Conservation (phyloP, 768 basidiomycete genomes). For the Termitomyces sp. region DNA sequence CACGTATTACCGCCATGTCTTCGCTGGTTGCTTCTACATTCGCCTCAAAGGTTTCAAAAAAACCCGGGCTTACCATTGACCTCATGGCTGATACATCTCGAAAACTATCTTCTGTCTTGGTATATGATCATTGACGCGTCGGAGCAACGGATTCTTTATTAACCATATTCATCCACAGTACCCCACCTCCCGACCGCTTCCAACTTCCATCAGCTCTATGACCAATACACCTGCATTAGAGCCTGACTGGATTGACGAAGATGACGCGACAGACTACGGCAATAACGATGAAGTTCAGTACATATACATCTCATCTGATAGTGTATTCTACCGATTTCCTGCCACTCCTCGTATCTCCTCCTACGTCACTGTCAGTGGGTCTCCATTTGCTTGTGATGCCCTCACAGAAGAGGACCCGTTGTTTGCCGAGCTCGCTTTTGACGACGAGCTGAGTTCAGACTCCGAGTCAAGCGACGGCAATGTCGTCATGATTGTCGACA, state of each 20-base stretch:
- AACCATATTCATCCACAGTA: neutral
- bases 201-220: conserved; percentile 6
- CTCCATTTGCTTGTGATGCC: conserved; percentile 19
- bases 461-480: neutral
- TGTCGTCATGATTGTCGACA: conserved; percentile 6
- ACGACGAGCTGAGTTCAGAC: neutral
- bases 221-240: conserved; percentile 15
- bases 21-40: conserved; percentile 11
- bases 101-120: neutral
- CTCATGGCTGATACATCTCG: neutral
- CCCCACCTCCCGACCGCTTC: neutral
- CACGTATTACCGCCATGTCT: conserved; percentile 6
- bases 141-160: neutral
- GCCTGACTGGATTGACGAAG: conserved; percentile 12
- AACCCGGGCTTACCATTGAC: conserved; percentile 13
- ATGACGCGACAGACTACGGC: conserved; percentile 4
- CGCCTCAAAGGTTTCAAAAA: conserved; percentile 12
- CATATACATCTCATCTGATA: conserved; percentile 31
- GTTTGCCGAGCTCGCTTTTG: conserved; percentile 8
- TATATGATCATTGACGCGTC: neutral
- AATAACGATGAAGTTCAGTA: conserved; percentile 26
- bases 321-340: conserved; percentile 30
- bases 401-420: conserved; percentile 17
- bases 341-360: conserved; percentile 20
- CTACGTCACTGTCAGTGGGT: conserved; percentile 22